These are phyloP conservation scores for Jacaranda copaia DNA, from an alignment of 257 asterid genomes.

Conservation along the genomic window DNA sequence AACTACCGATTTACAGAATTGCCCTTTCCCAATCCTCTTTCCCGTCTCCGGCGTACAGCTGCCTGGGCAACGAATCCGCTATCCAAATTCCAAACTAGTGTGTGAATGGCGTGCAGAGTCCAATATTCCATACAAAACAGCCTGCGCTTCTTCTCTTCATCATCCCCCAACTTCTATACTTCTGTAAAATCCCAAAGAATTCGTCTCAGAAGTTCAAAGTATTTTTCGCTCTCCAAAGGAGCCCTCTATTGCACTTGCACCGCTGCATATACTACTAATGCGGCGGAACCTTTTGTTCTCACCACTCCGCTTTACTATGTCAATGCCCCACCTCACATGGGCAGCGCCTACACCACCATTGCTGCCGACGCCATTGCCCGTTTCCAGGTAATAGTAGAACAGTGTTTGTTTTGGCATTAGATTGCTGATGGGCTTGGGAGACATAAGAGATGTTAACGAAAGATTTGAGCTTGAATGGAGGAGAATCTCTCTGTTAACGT, in stretches of 20 bases:
- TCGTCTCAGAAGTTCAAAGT: slow-evolving; percentile 42
- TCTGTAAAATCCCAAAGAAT: slow-evolving; percentile 31
- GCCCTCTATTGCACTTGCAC: slow-evolving; percentile 62
- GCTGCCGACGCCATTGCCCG: slow-evolving; percentile 97
- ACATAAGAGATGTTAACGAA: background rate
- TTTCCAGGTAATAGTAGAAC: slow-evolving; percentile 67
- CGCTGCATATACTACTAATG: background rate
- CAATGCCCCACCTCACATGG: slow-evolving; percentile 98
- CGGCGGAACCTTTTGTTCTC: slow-evolving; percentile 65
- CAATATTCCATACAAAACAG: slow-evolving; percentile 66
- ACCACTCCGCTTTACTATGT: slow-evolving; percentile 98
- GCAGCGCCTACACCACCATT: slow-evolving; percentile 96
- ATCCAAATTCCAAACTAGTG: slow-evolving; percentile 15
- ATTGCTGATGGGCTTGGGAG: background rate
- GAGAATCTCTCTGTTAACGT: background rate
- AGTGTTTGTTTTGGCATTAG: background rate
- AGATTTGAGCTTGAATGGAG: slow-evolving; percentile 22
- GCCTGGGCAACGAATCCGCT: slow-evolving; percentile 1
- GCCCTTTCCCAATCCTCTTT: background rate
- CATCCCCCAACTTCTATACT: slow-evolving; percentile 42
- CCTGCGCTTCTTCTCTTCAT: slow-evolving; percentile 55
- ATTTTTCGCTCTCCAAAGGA: slow-evolving; percentile 43
- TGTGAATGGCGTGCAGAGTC: slow-evolving; percentile 67
- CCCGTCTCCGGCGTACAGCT: background rate
- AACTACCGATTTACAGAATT: background rate